phyloP scores from a whole-genome alignment of 2,329 filamentous ascomycete genomes.

The Nemania sp. region DNA sequence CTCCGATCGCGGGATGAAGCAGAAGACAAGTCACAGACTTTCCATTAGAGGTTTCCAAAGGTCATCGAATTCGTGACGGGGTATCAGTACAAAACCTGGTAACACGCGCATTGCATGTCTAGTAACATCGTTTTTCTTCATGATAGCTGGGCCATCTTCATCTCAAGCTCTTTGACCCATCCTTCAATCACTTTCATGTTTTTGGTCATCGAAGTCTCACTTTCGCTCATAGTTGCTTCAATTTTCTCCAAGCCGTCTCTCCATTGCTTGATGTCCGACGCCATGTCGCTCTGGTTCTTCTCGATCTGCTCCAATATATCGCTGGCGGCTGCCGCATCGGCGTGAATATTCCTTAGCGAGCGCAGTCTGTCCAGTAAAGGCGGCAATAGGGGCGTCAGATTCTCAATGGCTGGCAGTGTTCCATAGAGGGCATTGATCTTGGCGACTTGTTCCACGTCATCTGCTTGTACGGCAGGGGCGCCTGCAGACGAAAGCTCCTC shows the following conservation, averaged over 20 bases:
- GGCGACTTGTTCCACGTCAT: constrained; percentile 71
- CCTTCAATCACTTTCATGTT: constrained; percentile 86
- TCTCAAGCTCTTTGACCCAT: constrained; percentile 88
- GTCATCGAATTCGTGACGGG: constrained; percentile 26
- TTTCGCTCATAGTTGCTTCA: constrained; percentile 72
- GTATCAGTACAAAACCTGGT: constrained; percentile 42
- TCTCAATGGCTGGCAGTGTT: constrained; percentile 85
- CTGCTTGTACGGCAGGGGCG: constrained; percentile 45
- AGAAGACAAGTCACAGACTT: no score
- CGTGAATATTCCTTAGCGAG: constrained; percentile 81
- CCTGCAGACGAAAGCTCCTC: constrained; percentile 58
- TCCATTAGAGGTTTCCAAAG: constrained; percentile 7
- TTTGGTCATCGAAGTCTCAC: constrained; percentile 69
- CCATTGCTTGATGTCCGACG: constrained; percentile 84
- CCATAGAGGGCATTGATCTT: constrained; percentile 94
- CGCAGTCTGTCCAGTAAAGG: constrained; percentile 82
- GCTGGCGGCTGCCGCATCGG: constrained; percentile 80
- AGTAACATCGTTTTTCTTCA: constrained; percentile 31
- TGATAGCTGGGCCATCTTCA: constrained; percentile 66
- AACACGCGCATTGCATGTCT: constrained; percentile 16
- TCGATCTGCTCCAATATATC: constrained; percentile 79
- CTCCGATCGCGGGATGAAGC: no score
- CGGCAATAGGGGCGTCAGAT: constrained; percentile 80
- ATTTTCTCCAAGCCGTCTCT: constrained; percentile 77
- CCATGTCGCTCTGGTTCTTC: constrained; percentile 78